These are phyloP conservation scores for Sporothrix sp. DNA, from an alignment of 2,329 filamentous ascomycete species.

Conservation along the genomic window DNA sequence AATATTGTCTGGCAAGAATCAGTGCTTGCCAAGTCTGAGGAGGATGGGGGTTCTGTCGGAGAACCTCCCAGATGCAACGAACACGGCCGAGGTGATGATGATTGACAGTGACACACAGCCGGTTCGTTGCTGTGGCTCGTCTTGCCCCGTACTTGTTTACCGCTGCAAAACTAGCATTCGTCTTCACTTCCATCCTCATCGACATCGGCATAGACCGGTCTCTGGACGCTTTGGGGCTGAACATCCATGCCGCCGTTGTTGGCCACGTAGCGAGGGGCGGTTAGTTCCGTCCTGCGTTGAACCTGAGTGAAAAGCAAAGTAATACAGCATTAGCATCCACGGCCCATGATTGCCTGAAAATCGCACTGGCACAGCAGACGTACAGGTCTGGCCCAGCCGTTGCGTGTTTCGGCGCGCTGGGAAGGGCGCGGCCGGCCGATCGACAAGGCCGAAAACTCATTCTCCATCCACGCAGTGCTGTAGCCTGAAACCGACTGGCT, in stretches of 20 bases:
- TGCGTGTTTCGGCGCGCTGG: background rate
- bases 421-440: background rate
- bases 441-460: background rate
- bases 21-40: too few relatives aligned
- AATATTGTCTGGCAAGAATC: too few relatives aligned
- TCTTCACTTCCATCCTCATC: slow-evolving; percentile 16
- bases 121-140: too few relatives aligned
- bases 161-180: too few relatives aligned
- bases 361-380: background rate
- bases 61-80: too few relatives aligned
- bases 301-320: background rate
- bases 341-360: background rate
- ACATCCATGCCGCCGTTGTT: background rate
- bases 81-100: too few relatives aligned
- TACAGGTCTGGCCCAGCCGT: slow-evolving; percentile 18
- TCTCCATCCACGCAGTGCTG: slow-evolving; percentile 10
- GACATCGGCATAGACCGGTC: slow-evolving; percentile 9
- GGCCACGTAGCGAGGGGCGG: slow-evolving; percentile 12
- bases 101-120: too few relatives aligned
- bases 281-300: slow-evolving; percentile 9
- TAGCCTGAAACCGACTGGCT: background rate
- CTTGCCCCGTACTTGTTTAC: too few relatives aligned
- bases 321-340: background rate
- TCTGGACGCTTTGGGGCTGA: background rate
- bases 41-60: too few relatives aligned